phyloP scores from a whole-genome alignment of 495 filamentous ascomycete genomes.

The Platismatia glauca region DNA sequence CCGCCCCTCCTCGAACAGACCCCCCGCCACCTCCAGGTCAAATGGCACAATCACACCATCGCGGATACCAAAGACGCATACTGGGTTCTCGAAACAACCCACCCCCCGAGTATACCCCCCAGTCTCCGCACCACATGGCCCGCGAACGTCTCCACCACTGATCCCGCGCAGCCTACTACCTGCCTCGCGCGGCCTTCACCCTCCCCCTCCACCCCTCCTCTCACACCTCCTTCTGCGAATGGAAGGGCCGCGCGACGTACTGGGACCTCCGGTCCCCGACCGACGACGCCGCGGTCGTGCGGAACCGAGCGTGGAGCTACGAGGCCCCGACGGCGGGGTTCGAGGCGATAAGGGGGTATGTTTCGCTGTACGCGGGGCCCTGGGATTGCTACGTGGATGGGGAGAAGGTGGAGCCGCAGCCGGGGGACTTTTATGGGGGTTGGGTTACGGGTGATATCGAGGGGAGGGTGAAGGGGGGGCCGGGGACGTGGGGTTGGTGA shows the following conservation, averaged over 20 bases:
- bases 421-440: slow-evolving; percentile 51
- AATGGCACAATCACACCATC: slow-evolving; percentile 41
- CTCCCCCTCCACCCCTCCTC: slow-evolving; percentile 36
- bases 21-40: slow-evolving; percentile 42
- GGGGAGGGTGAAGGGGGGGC: slow-evolving; percentile 44
- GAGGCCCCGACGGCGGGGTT: slow-evolving; percentile 40
- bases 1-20: slow-evolving; percentile 45
- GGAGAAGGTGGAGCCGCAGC: slow-evolving; percentile 47
- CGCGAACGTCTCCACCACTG: neutral
- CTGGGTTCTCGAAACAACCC: slow-evolving; percentile 53
- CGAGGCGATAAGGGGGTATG: slow-evolving; percentile 40
- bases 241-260: slow-evolving; percentile 49
- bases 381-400: slow-evolving; percentile 55
- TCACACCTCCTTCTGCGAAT: slow-evolving; percentile 45
- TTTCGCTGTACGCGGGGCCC: slow-evolving; percentile 46
- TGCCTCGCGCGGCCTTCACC: slow-evolving; percentile 37
- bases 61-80: slow-evolving; percentile 47
- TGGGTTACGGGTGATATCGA: slow-evolving; percentile 51
- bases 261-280: slow-evolving; percentile 32
- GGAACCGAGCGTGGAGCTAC: slow-evolving; percentile 47
- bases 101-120: slow-evolving; percentile 40
- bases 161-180: slow-evolving; percentile 44
- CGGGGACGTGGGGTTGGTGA: slow-evolving; percentile 24
- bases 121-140: neutral
- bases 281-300: slow-evolving; percentile 31